These are phyloP conservation scores for Copromyces sp. DNA, from an alignment of 495 filamentous ascomycete species.

Conservation along the genomic window DNA sequence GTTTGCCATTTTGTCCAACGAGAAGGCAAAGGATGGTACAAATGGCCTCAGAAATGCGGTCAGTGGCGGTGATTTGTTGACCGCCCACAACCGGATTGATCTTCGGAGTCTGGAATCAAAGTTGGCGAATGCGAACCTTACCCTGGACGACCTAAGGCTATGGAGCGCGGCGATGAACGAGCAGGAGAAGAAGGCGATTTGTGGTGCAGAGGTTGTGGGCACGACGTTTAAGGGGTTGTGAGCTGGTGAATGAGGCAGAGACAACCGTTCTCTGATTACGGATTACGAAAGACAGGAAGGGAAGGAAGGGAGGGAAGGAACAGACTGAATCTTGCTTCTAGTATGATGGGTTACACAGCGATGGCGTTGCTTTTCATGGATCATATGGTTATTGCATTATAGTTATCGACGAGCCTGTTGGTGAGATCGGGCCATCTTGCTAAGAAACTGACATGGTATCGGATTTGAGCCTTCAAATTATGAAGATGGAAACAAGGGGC, in stretches of 20 bases:
- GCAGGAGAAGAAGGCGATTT: slow-evolving; percentile 34
- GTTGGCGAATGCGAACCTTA: slow-evolving; percentile 26
- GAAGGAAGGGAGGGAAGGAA: background rate
- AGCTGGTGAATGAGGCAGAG: background rate
- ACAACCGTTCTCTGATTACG: background rate
- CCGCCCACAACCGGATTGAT: slow-evolving; percentile 6
- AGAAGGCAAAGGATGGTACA: slow-evolving; percentile 21
- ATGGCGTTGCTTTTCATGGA: background rate
- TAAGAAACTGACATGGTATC: background rate
- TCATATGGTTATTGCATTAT: background rate
- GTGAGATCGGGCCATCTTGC: background rate
- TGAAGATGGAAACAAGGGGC: background rate
- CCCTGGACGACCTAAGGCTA: slow-evolving; percentile 26
- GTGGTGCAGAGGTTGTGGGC: slow-evolving; percentile 32
- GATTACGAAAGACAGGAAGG: background rate
- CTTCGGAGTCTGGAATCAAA: slow-evolving; percentile 9
- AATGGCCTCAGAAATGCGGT: background rate
- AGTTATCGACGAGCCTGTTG: background rate
- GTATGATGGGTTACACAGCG: background rate
- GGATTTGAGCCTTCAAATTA: background rate
- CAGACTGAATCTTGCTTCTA: background rate
- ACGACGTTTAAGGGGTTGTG: slow-evolving; percentile 30
- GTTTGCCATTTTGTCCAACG: slow-evolving; percentile 62
- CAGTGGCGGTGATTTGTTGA: slow-evolving; percentile 6
- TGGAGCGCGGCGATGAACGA: slow-evolving; percentile 28